Base-by-base conservation (phyloP, 495 filamentous ascomycete species). In the Echria macrotheca region DNA sequence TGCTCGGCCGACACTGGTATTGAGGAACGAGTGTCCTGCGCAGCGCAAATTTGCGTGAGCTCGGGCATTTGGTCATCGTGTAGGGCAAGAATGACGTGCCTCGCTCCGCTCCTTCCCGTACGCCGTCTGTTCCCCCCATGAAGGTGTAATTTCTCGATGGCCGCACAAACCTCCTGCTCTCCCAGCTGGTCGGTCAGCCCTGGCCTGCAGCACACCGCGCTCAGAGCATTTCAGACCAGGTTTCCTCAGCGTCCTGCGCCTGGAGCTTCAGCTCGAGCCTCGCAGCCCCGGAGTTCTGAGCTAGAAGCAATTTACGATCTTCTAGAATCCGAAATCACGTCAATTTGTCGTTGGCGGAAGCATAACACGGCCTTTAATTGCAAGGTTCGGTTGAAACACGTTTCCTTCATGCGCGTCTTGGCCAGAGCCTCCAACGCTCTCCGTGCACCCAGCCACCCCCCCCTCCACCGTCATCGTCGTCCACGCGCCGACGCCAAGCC, bases 291-390 rank as follows among this genome's bases (percentile, higher is more conserved):
- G 52, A 14, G 47, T 9, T 41, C 45, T n/a, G 48, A 59, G 56
- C 57, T 70, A 66, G 67, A 73, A 69, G 60, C 58, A 59, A 60
- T 56, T 59, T 63, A 52, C 61, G 58, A 52, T 54, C 62, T 71
- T 73, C 67, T 68, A 72, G 67, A 71, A 58, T 12, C 58, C 61
- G 61, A 68, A 59, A 62, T 69, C 60, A 68, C 61, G 56, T 58
- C 58, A 58, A 69, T 66, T 67, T 58, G 46, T 32, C 48, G 52
- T 47, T 53, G 32, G 55, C 50, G 47, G 53, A 23, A 61, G 72
- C 72, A 75, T 75, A 73, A 72, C 57, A 63, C 60, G 50, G 44
- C 58, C 63, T 73, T 73, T 73, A 69, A 73, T 73, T 73, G 62
- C 71, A 63, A 66, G 69, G 65, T 71, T 61, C 53, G 61, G 55